A percentile compares a stretch with the other conserved stretches of the same genome.
phyloP scores from a whole-genome alignment of 2,329 filamentous ascomycete species.

The Fusarium mexicanum region DNA sequence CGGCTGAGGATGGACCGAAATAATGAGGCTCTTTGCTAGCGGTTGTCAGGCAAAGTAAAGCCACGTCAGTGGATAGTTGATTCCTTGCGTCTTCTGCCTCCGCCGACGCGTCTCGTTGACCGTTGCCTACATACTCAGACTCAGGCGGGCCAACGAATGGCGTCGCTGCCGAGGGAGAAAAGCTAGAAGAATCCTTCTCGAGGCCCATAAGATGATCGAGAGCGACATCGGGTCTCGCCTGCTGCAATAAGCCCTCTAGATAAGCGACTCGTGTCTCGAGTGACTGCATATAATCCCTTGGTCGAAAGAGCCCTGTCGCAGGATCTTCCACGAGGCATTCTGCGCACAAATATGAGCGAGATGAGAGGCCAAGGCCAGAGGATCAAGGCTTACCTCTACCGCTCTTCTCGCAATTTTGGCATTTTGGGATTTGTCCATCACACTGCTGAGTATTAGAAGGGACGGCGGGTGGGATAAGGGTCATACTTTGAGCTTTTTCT shows the following conservation, averaged over 20 bases:
- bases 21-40: constrained; percentile 32
- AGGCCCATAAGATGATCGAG: constrained; percentile 21
- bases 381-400: constrained; percentile 1
- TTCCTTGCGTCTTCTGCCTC: constrained; percentile 22
- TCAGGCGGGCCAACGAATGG: neutral
- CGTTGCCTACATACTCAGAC: neutral
- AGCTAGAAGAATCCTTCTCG: neutral
- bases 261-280: constrained; percentile 25
- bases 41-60: constrained; percentile 20
- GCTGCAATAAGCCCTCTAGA: constrained; percentile 24
- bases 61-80: constrained; percentile 27
- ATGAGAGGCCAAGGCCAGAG: too few species aligned
- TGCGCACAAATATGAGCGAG: neutral
- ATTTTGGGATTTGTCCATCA: constrained; percentile 17
- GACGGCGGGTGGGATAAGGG: neutral
- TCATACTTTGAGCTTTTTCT: constrained; percentile 29
- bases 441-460: constrained; percentile 12
- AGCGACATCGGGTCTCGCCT: constrained; percentile 22
- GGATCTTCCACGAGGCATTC: constrained; percentile 32
- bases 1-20: constrained; percentile 27
- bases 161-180: neutral
- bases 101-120: neutral
- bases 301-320: constrained; percentile 23
- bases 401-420: constrained; percentile 20
- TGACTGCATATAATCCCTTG: constrained; percentile 29